phyloP scores from a whole-genome alignment of 1,139 yeast genomes.

The Meyerozyma guilliermondii region DNA sequence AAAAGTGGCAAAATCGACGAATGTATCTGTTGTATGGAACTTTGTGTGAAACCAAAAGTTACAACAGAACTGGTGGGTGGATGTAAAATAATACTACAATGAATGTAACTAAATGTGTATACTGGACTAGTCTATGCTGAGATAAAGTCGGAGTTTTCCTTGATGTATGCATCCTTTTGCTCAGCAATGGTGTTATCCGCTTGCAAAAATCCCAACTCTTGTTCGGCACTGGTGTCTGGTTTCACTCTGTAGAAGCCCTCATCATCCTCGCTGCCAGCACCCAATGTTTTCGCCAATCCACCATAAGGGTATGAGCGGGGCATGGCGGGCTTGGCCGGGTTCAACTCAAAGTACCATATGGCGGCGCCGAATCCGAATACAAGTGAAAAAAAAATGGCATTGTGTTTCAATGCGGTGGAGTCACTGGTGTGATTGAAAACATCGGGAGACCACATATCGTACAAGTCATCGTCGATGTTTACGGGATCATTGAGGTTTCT shows the following conservation, averaged over 20 bases:
- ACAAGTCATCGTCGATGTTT: constrained; percentile 64
- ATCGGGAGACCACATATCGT: constrained; percentile 88
- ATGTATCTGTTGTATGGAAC: no score
- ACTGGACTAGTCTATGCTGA: constrained; percentile 15
- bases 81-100: neutral
- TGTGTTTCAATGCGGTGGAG: constrained; percentile 53
- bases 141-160: constrained; percentile 35
- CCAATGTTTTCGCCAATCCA: constrained; percentile 71
- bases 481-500: constrained; percentile 74
- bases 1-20: no score
- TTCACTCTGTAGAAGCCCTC: constrained; percentile 39
- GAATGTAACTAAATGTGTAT: neutral
- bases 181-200: constrained; percentile 24
- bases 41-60: neutral
- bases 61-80: neutral
- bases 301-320: constrained; percentile 73
- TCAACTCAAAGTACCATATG: constrained; percentile 52
- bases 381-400: constrained; percentile 49
- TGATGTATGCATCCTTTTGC: constrained; percentile 29
- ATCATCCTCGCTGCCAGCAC: constrained; percentile 52
- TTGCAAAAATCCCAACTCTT: constrained; percentile 35
- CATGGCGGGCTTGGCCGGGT: constrained; percentile 74
- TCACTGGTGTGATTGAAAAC: constrained; percentile 59
- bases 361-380: constrained; percentile 51
- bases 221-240: constrained; percentile 38